Evolutionary conservation across 331 rosid species (phyloP).

Genomic region (Dryas integrifolia): DNA sequence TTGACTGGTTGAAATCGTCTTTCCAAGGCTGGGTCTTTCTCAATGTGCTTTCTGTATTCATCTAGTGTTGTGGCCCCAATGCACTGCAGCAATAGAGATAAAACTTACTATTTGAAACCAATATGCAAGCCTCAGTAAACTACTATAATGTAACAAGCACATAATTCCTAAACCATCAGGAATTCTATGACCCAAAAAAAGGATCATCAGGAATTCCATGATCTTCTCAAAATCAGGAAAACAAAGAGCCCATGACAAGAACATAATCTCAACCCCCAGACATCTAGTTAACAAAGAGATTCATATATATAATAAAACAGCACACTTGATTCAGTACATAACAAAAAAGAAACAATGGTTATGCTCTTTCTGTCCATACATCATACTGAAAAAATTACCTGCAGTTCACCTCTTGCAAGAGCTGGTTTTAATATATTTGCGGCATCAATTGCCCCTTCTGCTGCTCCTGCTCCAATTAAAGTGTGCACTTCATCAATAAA

Average conservation of each 20-base stretch:
- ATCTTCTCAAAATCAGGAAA: no score
- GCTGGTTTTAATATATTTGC: slow-evolving; percentile 85
- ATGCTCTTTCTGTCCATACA: not conserved
- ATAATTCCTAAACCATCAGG: not conserved
- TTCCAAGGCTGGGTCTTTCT: slow-evolving; percentile 86
- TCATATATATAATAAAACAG: not conserved
- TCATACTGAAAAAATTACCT: slow-evolving; percentile 40
- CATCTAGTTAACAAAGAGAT: not conserved
- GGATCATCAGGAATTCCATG: no score
- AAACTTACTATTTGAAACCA: slow-evolving; percentile 21
- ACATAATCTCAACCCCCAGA: not conserved
- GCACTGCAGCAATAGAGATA: slow-evolving; percentile 50
- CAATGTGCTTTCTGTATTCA: slow-evolving; percentile 89
- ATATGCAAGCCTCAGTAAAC: not conserved
- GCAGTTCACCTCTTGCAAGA: slow-evolving; percentile 85
- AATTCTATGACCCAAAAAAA: not conserved
- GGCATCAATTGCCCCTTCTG: slow-evolving; percentile 97
- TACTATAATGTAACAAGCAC: not conserved
- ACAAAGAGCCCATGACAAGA: not conserved
- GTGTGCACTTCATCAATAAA: slow-evolving; percentile 89
- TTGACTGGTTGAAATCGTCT: slow-evolving; percentile 88
- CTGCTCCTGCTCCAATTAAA: slow-evolving; percentile 92
- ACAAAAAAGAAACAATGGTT: not conserved
- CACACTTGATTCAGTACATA: not conserved
- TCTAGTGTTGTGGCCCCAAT: slow-evolving; percentile 93